Percentiles rank a stretch among this genome's conserved stretches.
Conservation (phyloP, 768 basidiomycete species). For the Neoboletus magnificus region DNA sequence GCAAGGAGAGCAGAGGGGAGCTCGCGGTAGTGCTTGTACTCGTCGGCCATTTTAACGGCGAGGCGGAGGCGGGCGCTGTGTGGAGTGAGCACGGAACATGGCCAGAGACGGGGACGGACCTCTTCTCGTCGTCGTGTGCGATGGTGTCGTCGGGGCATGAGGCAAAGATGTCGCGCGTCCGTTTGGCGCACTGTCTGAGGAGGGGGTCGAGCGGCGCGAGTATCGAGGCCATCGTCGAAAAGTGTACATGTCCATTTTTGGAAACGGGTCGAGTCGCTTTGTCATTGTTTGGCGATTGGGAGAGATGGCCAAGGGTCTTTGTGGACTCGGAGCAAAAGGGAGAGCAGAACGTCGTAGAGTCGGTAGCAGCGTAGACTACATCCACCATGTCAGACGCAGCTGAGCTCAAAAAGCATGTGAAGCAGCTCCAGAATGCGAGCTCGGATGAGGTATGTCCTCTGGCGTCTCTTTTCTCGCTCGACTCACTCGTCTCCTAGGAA, state of each 20-base stretch:
- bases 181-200: constrained; percentile 39
- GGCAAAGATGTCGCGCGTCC: no score
- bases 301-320: neutral
- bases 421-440: constrained; percentile 66
- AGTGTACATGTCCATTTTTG: constrained; percentile 1
- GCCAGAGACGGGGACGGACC: constrained; percentile 40
- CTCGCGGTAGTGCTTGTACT: constrained; percentile 83
- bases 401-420: constrained; percentile 79
- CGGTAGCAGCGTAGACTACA: constrained; percentile 21
- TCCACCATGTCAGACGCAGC: constrained; percentile 35
- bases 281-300: constrained; percentile 16
- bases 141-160: no score
- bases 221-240: constrained; percentile 21
- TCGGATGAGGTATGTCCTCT: constrained; percentile 50
- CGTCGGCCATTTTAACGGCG: constrained; percentile 83
- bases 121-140: constrained; percentile 61
- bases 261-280: constrained; percentile 6
- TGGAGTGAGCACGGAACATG: neutral
- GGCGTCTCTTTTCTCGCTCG: neutral
- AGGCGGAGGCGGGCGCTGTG: constrained; percentile 62
- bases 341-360: constrained; percentile 1
- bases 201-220: constrained; percentile 67
- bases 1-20: constrained; percentile 77
- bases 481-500: constrained; percentile 44
- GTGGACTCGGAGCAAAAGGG: neutral